Percentiles rank a stretch among this genome's conserved stretches.
Conservation (phyloP, 2,329 filamentous ascomycete genomes). For the Neoascochyta sp. region DNA sequence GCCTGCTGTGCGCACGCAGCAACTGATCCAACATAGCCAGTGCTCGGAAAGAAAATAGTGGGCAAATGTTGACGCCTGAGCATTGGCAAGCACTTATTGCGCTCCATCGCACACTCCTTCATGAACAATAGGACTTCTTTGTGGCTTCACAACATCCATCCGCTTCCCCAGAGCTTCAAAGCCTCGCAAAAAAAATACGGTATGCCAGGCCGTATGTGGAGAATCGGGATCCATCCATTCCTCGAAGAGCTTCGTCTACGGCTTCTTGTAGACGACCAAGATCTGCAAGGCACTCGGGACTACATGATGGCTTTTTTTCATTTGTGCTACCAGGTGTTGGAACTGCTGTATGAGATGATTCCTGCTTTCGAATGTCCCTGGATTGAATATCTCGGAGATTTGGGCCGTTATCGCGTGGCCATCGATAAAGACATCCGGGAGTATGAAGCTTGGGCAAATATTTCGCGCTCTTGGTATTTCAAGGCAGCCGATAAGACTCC, state of each 20-base stretch:
- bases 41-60: slow-evolving; percentile 50
- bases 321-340: slow-evolving; percentile 85
- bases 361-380: slow-evolving; percentile 80
- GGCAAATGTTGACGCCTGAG: slow-evolving; percentile 53
- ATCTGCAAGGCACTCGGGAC: too few species aligned
- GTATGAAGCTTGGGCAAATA: slow-evolving; percentile 75
- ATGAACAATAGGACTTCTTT: slow-evolving; percentile 66
- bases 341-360: slow-evolving; percentile 79
- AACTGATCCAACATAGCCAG: slow-evolving; percentile 60
- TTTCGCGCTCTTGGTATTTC: slow-evolving; percentile 75
- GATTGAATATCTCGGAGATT: slow-evolving; percentile 88
- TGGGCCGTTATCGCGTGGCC: slow-evolving; percentile 84
- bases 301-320: slow-evolving; percentile 93
- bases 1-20: too few species aligned
- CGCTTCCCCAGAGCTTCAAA: slow-evolving; percentile 62
- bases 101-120: slow-evolving; percentile 72
- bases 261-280: slow-evolving; percentile 66
- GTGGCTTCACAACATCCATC: slow-evolving; percentile 79
- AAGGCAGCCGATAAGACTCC: slow-evolving; percentile 76
- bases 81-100: slow-evolving; percentile 84
- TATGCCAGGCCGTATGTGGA: slow-evolving; percentile 94
- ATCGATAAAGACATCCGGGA: slow-evolving; percentile 74
- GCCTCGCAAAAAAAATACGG: slow-evolving; percentile 75
- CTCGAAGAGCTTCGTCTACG: slow-evolving; percentile 65
- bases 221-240: slow-evolving; percentile 83